Evolutionary conservation across 2,329 filamentous ascomycete species (phyloP).

Genomic region (Dryadomyces quercus-mongolicae): DNA sequence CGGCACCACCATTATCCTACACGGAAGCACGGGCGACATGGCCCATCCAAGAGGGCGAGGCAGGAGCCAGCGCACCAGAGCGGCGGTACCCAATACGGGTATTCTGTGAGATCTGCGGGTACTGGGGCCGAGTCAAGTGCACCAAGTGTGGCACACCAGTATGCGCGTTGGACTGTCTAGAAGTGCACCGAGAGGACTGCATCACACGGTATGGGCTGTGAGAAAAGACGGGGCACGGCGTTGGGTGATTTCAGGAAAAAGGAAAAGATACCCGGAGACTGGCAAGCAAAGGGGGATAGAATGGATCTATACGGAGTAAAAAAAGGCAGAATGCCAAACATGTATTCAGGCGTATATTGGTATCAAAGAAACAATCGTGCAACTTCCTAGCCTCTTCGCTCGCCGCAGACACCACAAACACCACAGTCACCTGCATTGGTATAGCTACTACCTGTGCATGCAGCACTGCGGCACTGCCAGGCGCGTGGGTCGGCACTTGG

Average conservation of each 20-base stretch:
- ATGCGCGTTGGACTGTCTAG: slow-evolving; percentile 66
- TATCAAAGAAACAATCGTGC: background rate
- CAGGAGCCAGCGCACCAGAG: slow-evolving; percentile 25
- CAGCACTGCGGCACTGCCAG: slow-evolving; percentile 51
- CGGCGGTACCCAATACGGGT: slow-evolving; percentile 44
- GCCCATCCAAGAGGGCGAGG: background rate
- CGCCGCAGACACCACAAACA: slow-evolving; percentile 58
- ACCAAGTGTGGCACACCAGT: slow-evolving; percentile 66
- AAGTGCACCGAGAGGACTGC: slow-evolving; percentile 59
- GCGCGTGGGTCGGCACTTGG: slow-evolving; percentile 35
- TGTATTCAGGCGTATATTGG: too few relatives aligned
- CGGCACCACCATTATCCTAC: slow-evolving; percentile 55
- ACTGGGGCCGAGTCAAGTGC: slow-evolving; percentile 68
- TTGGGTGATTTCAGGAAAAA: background rate
- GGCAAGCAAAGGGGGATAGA: background rate
- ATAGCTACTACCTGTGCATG: slow-evolving; percentile 47
- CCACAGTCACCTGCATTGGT: slow-evolving; percentile 58
- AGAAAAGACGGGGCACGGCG: background rate
- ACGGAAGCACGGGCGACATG: slow-evolving; percentile 32
- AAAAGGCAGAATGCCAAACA: too few relatives aligned
- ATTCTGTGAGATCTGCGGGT: slow-evolving; percentile 73
- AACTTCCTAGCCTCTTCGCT: slow-evolving; percentile 7
- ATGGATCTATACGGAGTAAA: too few relatives aligned
- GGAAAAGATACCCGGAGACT: background rate
- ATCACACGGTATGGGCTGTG: slow-evolving; percentile 49